Evolutionary conservation across 495 filamentous ascomycete species (phyloP), one percentile per base, ranked within the genome.

Genomic region (Haplographium delicatum): DNA sequence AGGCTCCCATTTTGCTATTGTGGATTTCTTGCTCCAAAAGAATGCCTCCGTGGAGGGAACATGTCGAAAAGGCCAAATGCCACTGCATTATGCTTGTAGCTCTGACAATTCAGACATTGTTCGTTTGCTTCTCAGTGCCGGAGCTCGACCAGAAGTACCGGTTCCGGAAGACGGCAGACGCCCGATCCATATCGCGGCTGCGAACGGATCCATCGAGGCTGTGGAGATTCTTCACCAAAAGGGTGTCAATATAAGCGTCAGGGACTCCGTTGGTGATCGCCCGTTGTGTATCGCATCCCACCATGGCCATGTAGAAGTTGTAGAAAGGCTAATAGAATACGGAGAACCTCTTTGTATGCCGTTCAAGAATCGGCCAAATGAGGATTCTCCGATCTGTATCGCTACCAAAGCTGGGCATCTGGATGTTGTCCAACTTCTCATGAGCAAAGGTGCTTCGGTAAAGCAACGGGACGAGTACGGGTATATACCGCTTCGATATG

Each of bases 41-140:
- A 16, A 15, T 0, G 44, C 30, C 4, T 10, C 6, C 2, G 28
- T 47, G 7, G 22, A 47, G 13, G 15, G 5, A 7, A 28, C 59
- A 46, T 74, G 71, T 44, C 50, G 51, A 1, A 51, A 54, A 9
- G 65, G 60, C 5, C 49, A 68, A 8, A 63, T 62, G 24, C 63
- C 72, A 0, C 61, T 75, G 31, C 72, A 77, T 47, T 75, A 75
- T 54, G 74, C 72, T 34, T 73, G 72, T 35, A 52, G 62, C 40
- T 54, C 60, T 2, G 56, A 65, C 24, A 67, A 55, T 20, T 27
- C 57, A 8, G 68, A 71, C 10, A 64, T 74, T 4, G 58, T 69
- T 8, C 60, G 53, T 16, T 50, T 73, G 25, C 58, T 78, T 13
- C 58, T 78, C 4, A 56, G 65, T 10, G 58, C 60, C 30, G 70